Evolutionary conservation across 2,329 filamentous ascomycete genomes (phyloP).

Genomic region (Mariannaea elegans): DNA sequence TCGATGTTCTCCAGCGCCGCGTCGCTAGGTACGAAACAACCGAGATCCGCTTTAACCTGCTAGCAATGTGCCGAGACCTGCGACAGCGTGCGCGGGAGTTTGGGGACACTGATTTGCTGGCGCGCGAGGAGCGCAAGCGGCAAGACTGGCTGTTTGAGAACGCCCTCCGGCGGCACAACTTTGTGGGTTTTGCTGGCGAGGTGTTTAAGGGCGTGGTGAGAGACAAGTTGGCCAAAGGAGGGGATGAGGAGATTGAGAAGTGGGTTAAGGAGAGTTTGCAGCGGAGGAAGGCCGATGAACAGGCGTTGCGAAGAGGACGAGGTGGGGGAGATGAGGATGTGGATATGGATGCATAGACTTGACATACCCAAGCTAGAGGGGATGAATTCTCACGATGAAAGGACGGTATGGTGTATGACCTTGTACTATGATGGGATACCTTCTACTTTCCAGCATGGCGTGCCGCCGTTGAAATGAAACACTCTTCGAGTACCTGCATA

Average conservation of each 20-base stretch:
- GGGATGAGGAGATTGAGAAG: slow-evolving; percentile 70
- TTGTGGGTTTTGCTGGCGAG: slow-evolving; percentile 94
- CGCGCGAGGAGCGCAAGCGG: slow-evolving; percentile 84
- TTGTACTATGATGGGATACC: slow-evolving; percentile 17
- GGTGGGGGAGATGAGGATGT: slow-evolving; percentile 50
- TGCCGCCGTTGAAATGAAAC: not conserved
- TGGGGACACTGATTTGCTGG: slow-evolving; percentile 81
- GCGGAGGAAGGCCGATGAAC: slow-evolving; percentile 57
- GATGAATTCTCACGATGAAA: not conserved
- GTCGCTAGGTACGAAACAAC: slow-evolving; percentile 84
- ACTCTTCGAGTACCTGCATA: not conserved
- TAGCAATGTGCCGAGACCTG: slow-evolving; percentile 90
- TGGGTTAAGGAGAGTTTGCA: slow-evolving; percentile 77
- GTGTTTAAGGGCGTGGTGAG: slow-evolving; percentile 86
- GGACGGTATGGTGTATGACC: not conserved
- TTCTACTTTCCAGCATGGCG: not conserved
- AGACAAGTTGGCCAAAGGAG: slow-evolving; percentile 73
- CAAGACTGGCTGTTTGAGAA: slow-evolving; percentile 95
- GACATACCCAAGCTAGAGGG: not conserved
- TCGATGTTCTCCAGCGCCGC: slow-evolving; percentile 84
- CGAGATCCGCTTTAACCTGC: slow-evolving; percentile 95
- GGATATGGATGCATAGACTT: slow-evolving; percentile 49
- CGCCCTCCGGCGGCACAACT: slow-evolving; percentile 89
- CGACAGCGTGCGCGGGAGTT: slow-evolving; percentile 80
- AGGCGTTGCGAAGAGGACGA: slow-evolving; percentile 42